Percentiles rank a stretch among this genome's conserved stretches.
Evolutionary conservation across 768 basidiomycete species (phyloP).

Genomic region (Coprinopsis strossmayeri): DNA sequence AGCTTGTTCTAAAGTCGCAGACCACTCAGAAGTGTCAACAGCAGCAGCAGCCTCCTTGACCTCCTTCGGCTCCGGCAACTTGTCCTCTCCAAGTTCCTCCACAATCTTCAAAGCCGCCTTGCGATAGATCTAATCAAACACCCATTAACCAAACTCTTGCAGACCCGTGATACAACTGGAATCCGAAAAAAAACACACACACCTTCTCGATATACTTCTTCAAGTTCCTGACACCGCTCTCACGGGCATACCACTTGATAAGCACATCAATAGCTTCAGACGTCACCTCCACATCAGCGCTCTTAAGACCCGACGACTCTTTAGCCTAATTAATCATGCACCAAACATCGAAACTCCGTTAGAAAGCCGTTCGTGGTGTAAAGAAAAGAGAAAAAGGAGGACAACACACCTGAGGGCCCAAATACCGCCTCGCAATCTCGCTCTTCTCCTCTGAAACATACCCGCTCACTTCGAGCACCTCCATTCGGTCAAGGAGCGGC

Average conservation of each 20-base stretch:
- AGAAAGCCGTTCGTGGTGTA: too few species aligned
- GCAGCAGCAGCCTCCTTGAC: too few species aligned
- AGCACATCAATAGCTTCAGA: conserved; percentile 74
- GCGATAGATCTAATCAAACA: conserved; percentile 98
- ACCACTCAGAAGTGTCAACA: too few species aligned
- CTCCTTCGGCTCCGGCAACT: too few species aligned
- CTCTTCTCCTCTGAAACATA: conserved; percentile 94
- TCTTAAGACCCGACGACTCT: conserved; percentile 81
- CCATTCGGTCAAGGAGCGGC: conserved; percentile 92
- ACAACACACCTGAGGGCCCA: conserved; percentile 61
- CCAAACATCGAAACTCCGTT: too few species aligned
- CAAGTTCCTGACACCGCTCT: conserved; percentile 92
- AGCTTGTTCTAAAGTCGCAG: too few species aligned
- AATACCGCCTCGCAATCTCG: conserved; percentile 80
- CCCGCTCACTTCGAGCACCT: conserved; percentile 89
- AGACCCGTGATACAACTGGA: too few species aligned
- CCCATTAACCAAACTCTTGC: too few species aligned
- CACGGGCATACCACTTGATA: conserved; percentile 96
- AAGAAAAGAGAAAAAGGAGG: too few species aligned
- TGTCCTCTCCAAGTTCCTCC: conserved; percentile 86
- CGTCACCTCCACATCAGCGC: conserved; percentile 77
- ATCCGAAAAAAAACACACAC: conserved; percentile 9
- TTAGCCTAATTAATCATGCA: too few species aligned
- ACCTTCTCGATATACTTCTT: conserved; percentile 99
- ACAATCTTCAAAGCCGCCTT: conserved; percentile 94